Base-by-base conservation (phyloP, 305 asterid genomes). In the Solanum hybrid region DNA sequence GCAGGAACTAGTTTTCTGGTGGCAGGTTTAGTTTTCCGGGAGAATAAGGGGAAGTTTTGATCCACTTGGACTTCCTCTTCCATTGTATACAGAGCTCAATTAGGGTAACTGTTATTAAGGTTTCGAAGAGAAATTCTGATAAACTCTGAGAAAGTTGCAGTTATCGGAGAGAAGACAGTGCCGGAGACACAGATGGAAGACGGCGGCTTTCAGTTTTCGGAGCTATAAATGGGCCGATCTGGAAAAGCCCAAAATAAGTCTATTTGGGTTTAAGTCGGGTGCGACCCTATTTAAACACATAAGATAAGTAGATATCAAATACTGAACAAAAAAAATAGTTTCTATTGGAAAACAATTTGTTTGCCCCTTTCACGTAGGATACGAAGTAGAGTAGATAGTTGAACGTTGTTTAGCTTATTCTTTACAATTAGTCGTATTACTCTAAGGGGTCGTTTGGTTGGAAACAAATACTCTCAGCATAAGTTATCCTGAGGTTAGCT, bases 11-110 rank as follows among this genome's bases (percentile, higher is more conserved):
- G 46, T 12, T 33, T n/a, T 46, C 8, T 24, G 22, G 37, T 34
- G 31, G 89, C 26, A 31, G 67, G 13, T 85, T 87, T 40, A 84
- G 91, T n/a, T 90, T 92, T 94, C 61, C 92, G 86, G 89, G 95
- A 92, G 91, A 97, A 97, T 75, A 97, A 89, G 75, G 90, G 98
- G 92, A 97, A 96, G 71, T 82, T 92, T 39, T 29, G 88, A 83
- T 95, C 96, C 11, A 96, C 88, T 86, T 85, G 61, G 74, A 85
- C 73, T 74, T 90, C 90, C 64, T 87, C 85, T 22, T 89, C 95
- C 98, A 95, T 96, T 83, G 61, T 33, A 79, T 11, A 79, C 57
- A 36, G 22, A 78, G 71, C 39, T 28, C 18, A 83, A 83, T 28
- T 79, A 79, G 57, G 26, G 51, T 78, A 35, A 78, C n/a, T 29